Conservation (phyloP, 306 rosid species). For the Prunus padus region DNA sequence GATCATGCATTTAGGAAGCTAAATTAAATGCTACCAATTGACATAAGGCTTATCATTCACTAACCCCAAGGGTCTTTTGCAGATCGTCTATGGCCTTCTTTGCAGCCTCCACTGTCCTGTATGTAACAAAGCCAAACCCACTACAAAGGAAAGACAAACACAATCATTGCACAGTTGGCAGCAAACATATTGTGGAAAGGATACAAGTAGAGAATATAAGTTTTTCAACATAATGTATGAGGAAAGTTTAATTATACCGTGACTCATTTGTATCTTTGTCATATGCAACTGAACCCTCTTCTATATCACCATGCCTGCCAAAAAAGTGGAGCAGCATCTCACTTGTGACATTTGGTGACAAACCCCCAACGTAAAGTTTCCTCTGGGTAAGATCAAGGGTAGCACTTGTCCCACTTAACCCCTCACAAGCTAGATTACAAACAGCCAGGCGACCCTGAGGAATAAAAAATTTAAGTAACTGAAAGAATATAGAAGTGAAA, state of each 20-base stretch:
- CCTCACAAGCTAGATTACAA: slow-evolving; percentile 73
- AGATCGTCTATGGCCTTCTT: slow-evolving; percentile 79
- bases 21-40: slow-evolving; percentile 4
- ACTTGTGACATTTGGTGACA: slow-evolving; percentile 70
- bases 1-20: slow-evolving; percentile 7
- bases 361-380: slow-evolving; percentile 77
- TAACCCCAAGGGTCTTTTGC: slow-evolving; percentile 66
- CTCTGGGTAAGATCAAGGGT: slow-evolving; percentile 63
- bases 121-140: slow-evolving; percentile 82
- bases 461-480: not conserved
- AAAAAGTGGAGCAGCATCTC: slow-evolving; percentile 63
- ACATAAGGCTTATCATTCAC: slow-evolving; percentile 13
- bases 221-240: slow-evolving; percentile 1
- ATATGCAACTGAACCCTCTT: slow-evolving; percentile 88
- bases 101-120: slow-evolving; percentile 61
- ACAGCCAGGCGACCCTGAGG: slow-evolving; percentile 66
- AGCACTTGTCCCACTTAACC: slow-evolving; percentile 56
- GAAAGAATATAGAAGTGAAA: slow-evolving; percentile 14
- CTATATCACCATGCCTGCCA: slow-evolving; percentile 66
- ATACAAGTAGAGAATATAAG: not conserved
- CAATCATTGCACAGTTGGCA: slow-evolving; percentile 10
- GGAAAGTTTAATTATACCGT: slow-evolving; percentile 35
- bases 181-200: not conserved
- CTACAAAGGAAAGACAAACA: slow-evolving; percentile 36
- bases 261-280: slow-evolving; percentile 73